Base-by-base conservation (phyloP, 176 grass and related monocot species). In the Secale cereale region DNA sequence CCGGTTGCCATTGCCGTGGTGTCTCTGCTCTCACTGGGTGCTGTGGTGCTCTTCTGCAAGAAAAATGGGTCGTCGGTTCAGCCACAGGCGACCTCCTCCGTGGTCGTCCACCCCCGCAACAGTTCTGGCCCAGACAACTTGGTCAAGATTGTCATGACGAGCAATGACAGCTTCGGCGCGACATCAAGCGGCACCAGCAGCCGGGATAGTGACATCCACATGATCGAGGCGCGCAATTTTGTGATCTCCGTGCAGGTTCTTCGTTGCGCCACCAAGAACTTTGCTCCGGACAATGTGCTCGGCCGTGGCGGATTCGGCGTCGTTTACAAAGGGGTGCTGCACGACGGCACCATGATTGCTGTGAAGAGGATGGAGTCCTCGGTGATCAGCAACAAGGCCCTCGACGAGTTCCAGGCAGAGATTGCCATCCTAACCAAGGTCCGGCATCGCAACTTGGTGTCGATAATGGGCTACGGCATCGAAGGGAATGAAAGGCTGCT, bases 351-450 rank as follows among this genome's bases (percentile, higher is more conserved):
- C 0, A 92, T 96, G 81, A 94, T 99, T 25, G 97, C 97, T 1
- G 97, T 99, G 25, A 99, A 99, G 86, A 93, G 97, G 67, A 99
- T 99, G 97, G 97, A 99, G 84, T 60, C 87, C 17, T 41, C 86
- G 6, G 90, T 92, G 10, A 82, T 99, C 61, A 99, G 84, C 81
- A 99, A 92, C 82, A 99, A 99, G 79, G 97, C 91, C 17, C 61
- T 99, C 46, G 97, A 94, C 3, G 97, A 99, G 86, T 99, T 99
- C 88, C 93, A 94, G 28, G 94, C 97, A 6, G 97, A 99, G 87
- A 94, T 99, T 6, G 88, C 91, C 11, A 81, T 99, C 1, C 90
- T 99, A 4, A 96, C 97, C 41, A 99, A 99, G 86, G 97, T 99
- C 27, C 84, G 97, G 4, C 97, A 99, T 60, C 97, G 97, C 48